These are phyloP conservation scores for Chytriomyces confervae DNA, from an alignment of 192 early-diverging fungal species.

Conservation along the genomic window DNA sequence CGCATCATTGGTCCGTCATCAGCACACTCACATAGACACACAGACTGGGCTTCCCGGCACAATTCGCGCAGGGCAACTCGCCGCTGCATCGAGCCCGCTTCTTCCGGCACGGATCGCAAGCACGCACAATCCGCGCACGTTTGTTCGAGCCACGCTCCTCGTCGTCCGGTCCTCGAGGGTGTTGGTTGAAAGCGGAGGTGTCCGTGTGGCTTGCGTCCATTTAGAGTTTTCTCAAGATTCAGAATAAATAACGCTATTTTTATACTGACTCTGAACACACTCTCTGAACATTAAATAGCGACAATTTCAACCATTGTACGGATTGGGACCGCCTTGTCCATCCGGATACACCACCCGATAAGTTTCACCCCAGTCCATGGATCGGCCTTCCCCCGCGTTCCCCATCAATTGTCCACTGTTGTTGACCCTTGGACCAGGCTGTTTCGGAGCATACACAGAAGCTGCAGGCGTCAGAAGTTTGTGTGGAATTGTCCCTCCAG, in stretches of 20 bases:
- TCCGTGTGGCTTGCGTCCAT: background rate
- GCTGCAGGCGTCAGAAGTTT: background rate
- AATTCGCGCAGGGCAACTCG: constrained; percentile 27
- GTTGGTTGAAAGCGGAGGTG: background rate
- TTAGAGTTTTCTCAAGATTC: too few relatives aligned
- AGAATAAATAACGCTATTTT: too few relatives aligned
- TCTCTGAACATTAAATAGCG: too few relatives aligned
- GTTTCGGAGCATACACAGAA: background rate
- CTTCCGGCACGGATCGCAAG: constrained; percentile 38
- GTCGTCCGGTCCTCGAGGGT: too few relatives aligned
- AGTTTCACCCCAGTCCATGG: background rate
- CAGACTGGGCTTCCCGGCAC: constrained; percentile 15
- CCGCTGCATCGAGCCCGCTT: constrained; percentile 35
- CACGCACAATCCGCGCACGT: constrained; percentile 17
- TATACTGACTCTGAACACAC: too few relatives aligned
- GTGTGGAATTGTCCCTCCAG: background rate
- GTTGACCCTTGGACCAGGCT: background rate
- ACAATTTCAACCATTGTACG: too few relatives aligned
- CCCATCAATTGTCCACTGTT: background rate
- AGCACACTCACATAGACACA: constrained; percentile 33
- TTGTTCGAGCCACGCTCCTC: background rate
- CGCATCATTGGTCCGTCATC: too few relatives aligned
- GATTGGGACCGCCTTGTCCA: background rate
- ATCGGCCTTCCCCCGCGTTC: background rate
- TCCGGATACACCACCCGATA: background rate